A percentile compares a stretch with the other conserved stretches of the same genome.
Conservation (phyloP, 108 stramenopile species). For the Fragilaria crotonensis region DNA sequence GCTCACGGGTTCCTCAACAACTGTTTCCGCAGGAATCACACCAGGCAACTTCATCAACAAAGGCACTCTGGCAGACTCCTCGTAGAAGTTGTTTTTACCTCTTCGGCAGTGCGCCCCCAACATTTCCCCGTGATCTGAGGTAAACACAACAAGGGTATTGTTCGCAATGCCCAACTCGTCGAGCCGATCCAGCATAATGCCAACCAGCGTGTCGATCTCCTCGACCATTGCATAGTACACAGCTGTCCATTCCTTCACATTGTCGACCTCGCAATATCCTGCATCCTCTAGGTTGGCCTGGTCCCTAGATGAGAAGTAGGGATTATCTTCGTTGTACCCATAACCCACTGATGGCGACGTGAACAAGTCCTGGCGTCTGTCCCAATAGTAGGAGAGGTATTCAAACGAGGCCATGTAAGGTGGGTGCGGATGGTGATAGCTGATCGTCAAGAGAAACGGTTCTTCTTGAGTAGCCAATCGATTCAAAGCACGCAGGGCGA, state of each 20-base stretch:
- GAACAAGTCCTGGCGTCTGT: conserved; percentile 2
- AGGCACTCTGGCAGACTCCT: conserved; percentile 18
- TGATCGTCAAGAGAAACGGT: conserved; percentile 15
- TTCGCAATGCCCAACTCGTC: conserved; percentile 4
- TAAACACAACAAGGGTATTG: conserved; percentile 17
- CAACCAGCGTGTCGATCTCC: conserved; percentile 15
- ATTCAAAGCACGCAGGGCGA: conserved; percentile 5
- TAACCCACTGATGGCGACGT: conserved; percentile 5
- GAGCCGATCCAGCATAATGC: conserved; percentile 3
- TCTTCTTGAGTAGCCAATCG: conserved; percentile 11
- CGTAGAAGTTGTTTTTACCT: conserved; percentile 19
- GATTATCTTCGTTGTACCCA: conserved; percentile 2
- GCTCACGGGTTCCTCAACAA: conserved; percentile 8
- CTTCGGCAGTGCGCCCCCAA: conserved; percentile 17
- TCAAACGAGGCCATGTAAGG: conserved; percentile 6
- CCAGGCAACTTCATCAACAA: conserved; percentile 11
- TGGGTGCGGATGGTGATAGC: conserved; percentile 21
- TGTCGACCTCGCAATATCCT: background rate
- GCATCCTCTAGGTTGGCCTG: background rate
- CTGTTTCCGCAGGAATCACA: conserved; percentile 8
- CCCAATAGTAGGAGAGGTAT: conserved; percentile 4
- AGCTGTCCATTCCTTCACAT: conserved; percentile 14
- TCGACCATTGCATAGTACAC: conserved; percentile 18
- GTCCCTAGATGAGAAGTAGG: background rate
- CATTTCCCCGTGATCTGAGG: conserved; percentile 28